phyloP scores from a whole-genome alignment of 2,329 filamentous ascomycete genomes.

The Plenodomus tracheiphilus region DNA sequence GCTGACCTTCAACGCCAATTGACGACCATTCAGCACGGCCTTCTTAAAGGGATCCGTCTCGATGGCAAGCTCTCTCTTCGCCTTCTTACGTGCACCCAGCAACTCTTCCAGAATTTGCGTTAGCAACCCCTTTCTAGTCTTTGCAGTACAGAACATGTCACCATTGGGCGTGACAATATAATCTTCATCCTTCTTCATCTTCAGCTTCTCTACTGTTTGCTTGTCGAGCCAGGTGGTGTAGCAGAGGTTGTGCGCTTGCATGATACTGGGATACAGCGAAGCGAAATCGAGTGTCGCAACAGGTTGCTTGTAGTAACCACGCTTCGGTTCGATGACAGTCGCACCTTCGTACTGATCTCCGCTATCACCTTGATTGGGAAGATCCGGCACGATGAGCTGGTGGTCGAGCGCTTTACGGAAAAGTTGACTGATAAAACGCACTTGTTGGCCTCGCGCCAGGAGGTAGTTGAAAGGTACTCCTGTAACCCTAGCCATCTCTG shows the following conservation, averaged over 20 bases:
- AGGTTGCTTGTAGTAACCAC: constrained; percentile 92
- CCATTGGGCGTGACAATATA: constrained; percentile 96
- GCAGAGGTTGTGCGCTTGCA: constrained; percentile 97
- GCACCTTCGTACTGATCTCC: constrained; percentile 97
- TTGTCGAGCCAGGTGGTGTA: constrained; percentile 92
- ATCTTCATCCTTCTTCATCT: constrained; percentile 83
- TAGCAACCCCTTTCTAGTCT: constrained; percentile 86
- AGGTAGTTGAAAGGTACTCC: constrained; percentile 97
- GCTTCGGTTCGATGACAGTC: constrained; percentile 92
- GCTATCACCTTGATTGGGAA: constrained; percentile 64
- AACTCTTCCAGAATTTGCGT: constrained; percentile 96
- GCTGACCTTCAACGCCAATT: constrained; percentile 92
- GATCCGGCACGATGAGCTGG: constrained; percentile 89
- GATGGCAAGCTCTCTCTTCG: constrained; percentile 83
- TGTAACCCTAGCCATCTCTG: constrained; percentile 99
- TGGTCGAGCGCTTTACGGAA: constrained; percentile 95
- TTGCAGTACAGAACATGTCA: constrained; percentile 86
- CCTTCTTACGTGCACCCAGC: constrained; percentile 87
- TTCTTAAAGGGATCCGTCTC: constrained; percentile 98
- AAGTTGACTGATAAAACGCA: constrained; percentile 96
- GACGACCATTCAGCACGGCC: constrained; percentile 94
- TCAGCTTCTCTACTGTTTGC: constrained; percentile 72
- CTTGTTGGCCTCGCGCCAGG: constrained; percentile 88
- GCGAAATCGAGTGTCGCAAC: constrained; percentile 98
- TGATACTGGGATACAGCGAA: constrained; percentile 97